Evolutionary conservation across 208 protist genomes (phyloP).

Genomic region (Blastocrithidia nonstop): DNA sequence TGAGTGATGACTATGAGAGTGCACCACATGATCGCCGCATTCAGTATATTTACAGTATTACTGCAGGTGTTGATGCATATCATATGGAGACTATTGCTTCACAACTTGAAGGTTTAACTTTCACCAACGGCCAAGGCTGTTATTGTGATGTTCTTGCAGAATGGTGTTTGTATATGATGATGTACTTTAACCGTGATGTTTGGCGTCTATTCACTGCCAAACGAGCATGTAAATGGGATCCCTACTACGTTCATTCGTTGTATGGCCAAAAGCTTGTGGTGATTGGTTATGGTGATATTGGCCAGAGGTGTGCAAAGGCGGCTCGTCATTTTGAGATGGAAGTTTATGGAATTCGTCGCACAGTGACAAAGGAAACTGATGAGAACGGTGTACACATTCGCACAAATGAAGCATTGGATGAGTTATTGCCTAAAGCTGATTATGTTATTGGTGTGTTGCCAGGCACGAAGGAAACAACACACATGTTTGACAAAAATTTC

Average conservation of each 20-base stretch:
- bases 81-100: slow-evolving; percentile 17
- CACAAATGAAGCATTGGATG: slow-evolving; percentile 22
- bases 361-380: too few species aligned
- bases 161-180: slow-evolving; percentile 53
- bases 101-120: slow-evolving; percentile 29
- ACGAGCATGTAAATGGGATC: slow-evolving; percentile 50
- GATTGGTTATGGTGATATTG: slow-evolving; percentile 78
- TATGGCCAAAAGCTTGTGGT: slow-evolving; percentile 45
- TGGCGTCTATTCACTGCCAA: slow-evolving; percentile 41
- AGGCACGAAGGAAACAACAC: slow-evolving; percentile 27
- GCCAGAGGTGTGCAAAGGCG: slow-evolving; percentile 22
- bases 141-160: slow-evolving; percentile 61
- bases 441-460: slow-evolving; percentile 75
- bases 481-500: slow-evolving; percentile 63
- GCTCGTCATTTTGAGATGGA: slow-evolving; percentile 46
- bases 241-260: slow-evolving; percentile 49
- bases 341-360: slow-evolving; percentile 51
- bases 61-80: slow-evolving; percentile 57
- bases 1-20: slow-evolving; percentile 44
- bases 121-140: slow-evolving; percentile 55
- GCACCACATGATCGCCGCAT: slow-evolving; percentile 29
- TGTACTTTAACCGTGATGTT: slow-evolving; percentile 75
- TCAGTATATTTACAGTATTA: slow-evolving; percentile 55
- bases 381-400: too few species aligned
- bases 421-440: slow-evolving; percentile 49